Evolutionary conservation across 73 alveolate species (phyloP).

Genomic region (Tetrahymena elliotti): DNA sequence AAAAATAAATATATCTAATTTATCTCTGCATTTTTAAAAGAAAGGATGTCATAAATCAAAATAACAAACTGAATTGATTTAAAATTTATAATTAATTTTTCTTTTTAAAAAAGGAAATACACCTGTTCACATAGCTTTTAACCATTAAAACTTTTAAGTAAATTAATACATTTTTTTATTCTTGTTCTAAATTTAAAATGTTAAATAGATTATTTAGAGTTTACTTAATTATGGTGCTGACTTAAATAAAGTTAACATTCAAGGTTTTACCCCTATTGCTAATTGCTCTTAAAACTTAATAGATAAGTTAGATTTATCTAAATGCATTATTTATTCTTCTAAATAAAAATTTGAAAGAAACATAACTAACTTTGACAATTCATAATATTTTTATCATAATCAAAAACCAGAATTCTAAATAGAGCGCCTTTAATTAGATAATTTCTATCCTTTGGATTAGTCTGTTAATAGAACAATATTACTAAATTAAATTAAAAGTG

Average conservation of each 20-base stretch:
- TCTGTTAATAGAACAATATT: neutral
- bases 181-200: neutral
- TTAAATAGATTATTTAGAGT: neutral
- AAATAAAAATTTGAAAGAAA: neutral
- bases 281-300: neutral
- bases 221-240: neutral
- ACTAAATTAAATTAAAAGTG: neutral
- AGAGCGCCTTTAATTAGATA: neutral
- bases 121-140: neutral
- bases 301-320: neutral
- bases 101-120: neutral
- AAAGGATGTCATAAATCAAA: too few relatives aligned
- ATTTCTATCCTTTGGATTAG: neutral
- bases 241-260: neutral
- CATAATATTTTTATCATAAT: neutral
- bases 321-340: neutral
- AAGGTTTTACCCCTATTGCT: neutral
- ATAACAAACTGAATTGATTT: too few relatives aligned
- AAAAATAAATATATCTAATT: too few relatives aligned
- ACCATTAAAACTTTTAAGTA: neutral
- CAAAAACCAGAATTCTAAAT: neutral
- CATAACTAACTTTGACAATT: neutral
- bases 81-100: too few relatives aligned
- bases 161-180: neutral
- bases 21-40: too few relatives aligned